A percentile compares a stretch with the other conserved stretches of the same genome.
phyloP scores from a whole-genome alignment of 352 stramenopile genomes.

The Stramenopiles sp. region DNA sequence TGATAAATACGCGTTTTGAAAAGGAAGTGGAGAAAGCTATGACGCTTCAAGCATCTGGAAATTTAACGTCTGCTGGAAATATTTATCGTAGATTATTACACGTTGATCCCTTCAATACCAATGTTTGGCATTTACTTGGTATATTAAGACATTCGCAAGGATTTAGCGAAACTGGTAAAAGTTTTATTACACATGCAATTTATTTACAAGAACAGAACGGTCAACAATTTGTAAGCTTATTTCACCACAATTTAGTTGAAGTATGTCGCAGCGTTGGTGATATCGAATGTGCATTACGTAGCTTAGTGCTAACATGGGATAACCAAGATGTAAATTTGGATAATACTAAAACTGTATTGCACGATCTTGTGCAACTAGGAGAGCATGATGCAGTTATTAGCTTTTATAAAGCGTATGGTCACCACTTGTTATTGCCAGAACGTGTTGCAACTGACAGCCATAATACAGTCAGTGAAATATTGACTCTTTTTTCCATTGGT shows the following conservation, averaged over 20 bases:
- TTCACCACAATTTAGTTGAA: not conserved
- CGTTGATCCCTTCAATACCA: slow-evolving; percentile 17
- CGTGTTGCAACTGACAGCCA: not conserved
- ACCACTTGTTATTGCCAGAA: not conserved
- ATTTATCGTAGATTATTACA: slow-evolving; percentile 29
- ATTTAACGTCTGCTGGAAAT: slow-evolving; percentile 19
- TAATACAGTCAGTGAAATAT: not conserved
- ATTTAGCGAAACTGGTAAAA: slow-evolving; percentile 12
- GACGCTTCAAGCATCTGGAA: slow-evolving; percentile 19
- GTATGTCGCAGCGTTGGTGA: not conserved
- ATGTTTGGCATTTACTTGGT: slow-evolving; percentile 34
- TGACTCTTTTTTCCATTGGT: not conserved
- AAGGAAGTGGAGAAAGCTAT: slow-evolving; percentile 19
- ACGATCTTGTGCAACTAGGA: not conserved
- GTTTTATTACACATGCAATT: slow-evolving; percentile 19
- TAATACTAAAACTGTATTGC: not conserved
- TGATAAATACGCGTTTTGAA: no score
- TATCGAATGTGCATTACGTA: not conserved
- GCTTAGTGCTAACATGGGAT: not conserved
- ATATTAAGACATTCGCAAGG: slow-evolving; percentile 20
- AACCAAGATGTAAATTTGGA: not conserved
- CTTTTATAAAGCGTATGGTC: not conserved
- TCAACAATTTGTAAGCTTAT: not conserved
- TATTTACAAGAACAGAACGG: not conserved
- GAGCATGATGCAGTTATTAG: not conserved